Conservation (phyloP, 140 eudicot species). For the Ambrosia hybrid region DNA sequence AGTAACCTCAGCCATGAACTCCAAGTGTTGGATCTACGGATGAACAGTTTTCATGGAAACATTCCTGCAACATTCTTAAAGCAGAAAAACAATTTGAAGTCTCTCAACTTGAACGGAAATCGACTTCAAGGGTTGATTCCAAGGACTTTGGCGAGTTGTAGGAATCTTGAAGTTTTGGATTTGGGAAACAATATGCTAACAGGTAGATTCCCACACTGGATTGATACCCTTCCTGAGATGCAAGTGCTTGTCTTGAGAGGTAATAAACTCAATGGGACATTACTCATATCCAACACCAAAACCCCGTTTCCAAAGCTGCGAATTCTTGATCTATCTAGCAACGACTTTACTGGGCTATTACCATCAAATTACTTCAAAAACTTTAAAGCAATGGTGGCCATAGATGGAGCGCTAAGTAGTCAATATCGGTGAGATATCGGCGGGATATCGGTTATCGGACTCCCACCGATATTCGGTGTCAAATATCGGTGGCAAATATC, state of each 20-base stretch:
- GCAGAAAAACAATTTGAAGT: slow-evolving; percentile 7
- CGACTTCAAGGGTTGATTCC: slow-evolving; percentile 30
- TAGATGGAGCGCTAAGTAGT: not conserved
- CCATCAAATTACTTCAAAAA: slow-evolving; percentile 20
- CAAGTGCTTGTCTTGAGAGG: slow-evolving; percentile 29
- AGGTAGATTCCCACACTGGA: slow-evolving; percentile 28
- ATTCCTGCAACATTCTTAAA: slow-evolving; percentile 11
- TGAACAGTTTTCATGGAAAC: slow-evolving; percentile 20
- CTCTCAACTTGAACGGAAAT: slow-evolving; percentile 21
- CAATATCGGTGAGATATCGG: no score
- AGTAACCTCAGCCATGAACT: slow-evolving; percentile 21
- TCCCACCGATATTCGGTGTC: no score
- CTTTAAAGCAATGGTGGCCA: slow-evolving; percentile 7
- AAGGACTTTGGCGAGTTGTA: not conserved
- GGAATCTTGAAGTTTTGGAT: slow-evolving; percentile 17
- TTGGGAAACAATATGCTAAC: slow-evolving; percentile 28
- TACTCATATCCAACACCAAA: no score
- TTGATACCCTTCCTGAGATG: slow-evolving; percentile 16
- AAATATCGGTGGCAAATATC: no score
- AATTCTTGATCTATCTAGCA: slow-evolving; percentile 36
- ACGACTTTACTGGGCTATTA: slow-evolving; percentile 21
- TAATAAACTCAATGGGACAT: slow-evolving; percentile 31
- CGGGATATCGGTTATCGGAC: no score
- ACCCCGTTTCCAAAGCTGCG: slow-evolving; percentile 31
- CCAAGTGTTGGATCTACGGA: slow-evolving; percentile 18